A percentile compares a stretch with the other conserved stretches of the same genome.
Conservation (phyloP, 2,329 filamentous ascomycete species). For the Trichoderma breve region DNA sequence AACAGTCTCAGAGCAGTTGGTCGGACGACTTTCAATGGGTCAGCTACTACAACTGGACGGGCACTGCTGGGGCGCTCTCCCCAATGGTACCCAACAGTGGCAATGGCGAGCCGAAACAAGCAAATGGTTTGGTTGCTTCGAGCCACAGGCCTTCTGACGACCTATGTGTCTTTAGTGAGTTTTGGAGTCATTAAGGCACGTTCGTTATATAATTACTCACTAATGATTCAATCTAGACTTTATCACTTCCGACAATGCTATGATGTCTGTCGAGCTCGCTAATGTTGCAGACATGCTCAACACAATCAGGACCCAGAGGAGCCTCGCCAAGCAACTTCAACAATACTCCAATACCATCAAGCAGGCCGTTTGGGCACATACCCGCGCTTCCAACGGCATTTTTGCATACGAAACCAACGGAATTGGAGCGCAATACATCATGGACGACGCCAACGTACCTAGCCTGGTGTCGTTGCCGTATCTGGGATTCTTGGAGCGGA, state of each 20-base stretch:
- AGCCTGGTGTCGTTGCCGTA: slow-evolving; percentile 64
- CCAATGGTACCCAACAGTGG: slow-evolving; percentile 61
- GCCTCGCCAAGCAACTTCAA: slow-evolving; percentile 50
- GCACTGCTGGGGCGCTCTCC: slow-evolving; percentile 27
- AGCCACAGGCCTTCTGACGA: slow-evolving; percentile 85
- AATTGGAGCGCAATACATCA: slow-evolving; percentile 51
- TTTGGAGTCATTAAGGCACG: too few species aligned
- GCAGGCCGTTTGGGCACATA: slow-evolving; percentile 62
- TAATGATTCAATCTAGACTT: slow-evolving; percentile 39
- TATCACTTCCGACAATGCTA: slow-evolving; percentile 40
- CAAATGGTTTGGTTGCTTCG: slow-evolving; percentile 73
- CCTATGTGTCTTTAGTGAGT: slow-evolving; percentile 62
- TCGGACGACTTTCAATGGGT: slow-evolving; percentile 27
- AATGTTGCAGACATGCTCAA: slow-evolving; percentile 61
- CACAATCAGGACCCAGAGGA: slow-evolving; percentile 66
- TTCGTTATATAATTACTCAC: background rate
- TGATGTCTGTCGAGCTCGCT: slow-evolving; percentile 52
- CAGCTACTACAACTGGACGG: slow-evolving; percentile 33
- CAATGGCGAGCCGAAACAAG: slow-evolving; percentile 72
- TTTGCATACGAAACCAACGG: slow-evolving; percentile 78
- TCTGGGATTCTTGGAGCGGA: slow-evolving; percentile 56
- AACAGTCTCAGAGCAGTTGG: slow-evolving; percentile 31
- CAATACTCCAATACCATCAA: slow-evolving; percentile 57
- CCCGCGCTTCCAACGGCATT: slow-evolving; percentile 50
- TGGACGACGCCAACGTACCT: slow-evolving; percentile 68